Base-by-base conservation (phyloP, 352 stramenopile species). In the Globisporangium paroecandrum region DNA sequence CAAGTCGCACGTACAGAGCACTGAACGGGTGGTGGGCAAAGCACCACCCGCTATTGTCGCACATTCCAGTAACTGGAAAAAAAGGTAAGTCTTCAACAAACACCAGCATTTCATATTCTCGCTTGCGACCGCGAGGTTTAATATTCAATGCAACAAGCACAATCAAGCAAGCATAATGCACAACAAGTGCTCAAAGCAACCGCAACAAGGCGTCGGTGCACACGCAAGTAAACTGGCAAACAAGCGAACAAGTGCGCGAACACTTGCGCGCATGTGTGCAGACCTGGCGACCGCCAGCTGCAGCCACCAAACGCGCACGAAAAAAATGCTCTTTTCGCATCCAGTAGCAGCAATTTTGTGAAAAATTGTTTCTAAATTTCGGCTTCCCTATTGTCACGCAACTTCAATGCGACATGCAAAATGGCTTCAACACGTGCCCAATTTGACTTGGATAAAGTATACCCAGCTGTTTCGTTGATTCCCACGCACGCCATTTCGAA, bases 381-480 rank as follows among this genome's bases (percentile, higher is more conserved):
- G 12, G 25, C n/a, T 62, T 27, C 41, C 3, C 25, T 43, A 29
- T 61, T 18, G 7, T 18, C 41, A 7, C 24, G 36, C 13, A 65
- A 65, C 59, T 65, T 65, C 59, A 65, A 65, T 65, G 59, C 59
- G 59, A 65, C 59, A 65, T 57, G 59, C 41, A n/a, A n/a, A 51
- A 15, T 24, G 43, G 43, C 43, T 51, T 51, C 43, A 51, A 51
- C 18, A 51, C 18, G 12, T 10, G 38, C 8, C 3, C 29, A n/a
- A 15, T 5, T 22, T 61, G 15, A 61, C 29, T 61, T 65, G 59
- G 29, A 25, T 46, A 22, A 47, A 43, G 12, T n/a, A 47, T 47
- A 9, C 3, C 6, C 55, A 61, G 29, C 18, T 61, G 55, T 47
- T 60, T 47, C 20, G 29, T 61, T 61, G 25, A 46, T 8, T 8